Conservation (phyloP, 306 rosid genomes). For the Sophora flavescens region DNA sequence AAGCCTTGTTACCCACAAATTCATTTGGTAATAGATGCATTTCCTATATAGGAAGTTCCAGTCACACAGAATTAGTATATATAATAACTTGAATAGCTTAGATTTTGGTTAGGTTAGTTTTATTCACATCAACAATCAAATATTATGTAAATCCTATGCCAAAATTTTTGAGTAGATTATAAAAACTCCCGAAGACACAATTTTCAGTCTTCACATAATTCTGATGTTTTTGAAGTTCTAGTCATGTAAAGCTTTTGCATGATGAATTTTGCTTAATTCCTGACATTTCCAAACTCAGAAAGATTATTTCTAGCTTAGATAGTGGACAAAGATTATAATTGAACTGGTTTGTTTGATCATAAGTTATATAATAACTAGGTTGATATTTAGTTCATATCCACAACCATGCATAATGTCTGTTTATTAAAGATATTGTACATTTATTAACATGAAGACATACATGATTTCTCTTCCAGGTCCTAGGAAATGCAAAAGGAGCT, state of each 20-base stretch:
- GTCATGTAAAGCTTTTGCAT: background rate
- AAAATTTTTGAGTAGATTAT: constrained; percentile 3
- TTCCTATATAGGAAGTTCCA: no score
- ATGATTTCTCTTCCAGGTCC: constrained; percentile 49
- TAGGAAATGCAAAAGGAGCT: constrained; percentile 78
- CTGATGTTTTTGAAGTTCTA: background rate
- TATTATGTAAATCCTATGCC: background rate
- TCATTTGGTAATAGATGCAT: no score
- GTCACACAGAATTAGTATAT: background rate
- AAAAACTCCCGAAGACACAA: background rate
- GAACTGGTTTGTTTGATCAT: background rate
- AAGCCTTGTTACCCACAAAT: background rate
- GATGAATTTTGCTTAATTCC: background rate
- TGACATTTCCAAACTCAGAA: background rate
- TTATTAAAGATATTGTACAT: background rate
- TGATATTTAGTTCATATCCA: no score
- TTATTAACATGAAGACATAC: constrained; percentile 2
- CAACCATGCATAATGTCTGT: background rate
- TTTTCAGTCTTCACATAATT: background rate
- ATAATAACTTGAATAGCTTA: constrained; percentile 5
- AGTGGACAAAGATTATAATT: background rate
- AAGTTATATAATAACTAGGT: no score
- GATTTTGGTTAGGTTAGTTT: background rate
- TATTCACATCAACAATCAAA: background rate
- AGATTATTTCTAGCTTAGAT: background rate